phyloP scores from a whole-genome alignment of 768 basidiomycete species.

The Termitomyces titanicus region DNA sequence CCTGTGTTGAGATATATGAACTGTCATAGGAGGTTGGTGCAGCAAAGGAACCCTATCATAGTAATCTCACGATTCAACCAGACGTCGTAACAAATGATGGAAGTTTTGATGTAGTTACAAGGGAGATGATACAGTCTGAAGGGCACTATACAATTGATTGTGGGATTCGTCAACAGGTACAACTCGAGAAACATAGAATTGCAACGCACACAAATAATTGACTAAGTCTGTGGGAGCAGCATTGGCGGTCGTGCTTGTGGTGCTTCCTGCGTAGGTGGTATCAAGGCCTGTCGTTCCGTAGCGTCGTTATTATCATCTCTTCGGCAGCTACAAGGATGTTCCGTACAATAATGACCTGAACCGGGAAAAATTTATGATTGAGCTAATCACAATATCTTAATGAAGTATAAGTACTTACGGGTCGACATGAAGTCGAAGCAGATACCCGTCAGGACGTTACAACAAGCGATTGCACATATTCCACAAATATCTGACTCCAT shows the following conservation, averaged over 20 bases:
- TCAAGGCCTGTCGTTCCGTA: conserved; percentile 26
- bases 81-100: background rate
- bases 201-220: background rate
- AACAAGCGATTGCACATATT: conserved; percentile 26
- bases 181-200: background rate
- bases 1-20: background rate
- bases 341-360: conserved; percentile 34
- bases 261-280: conserved; percentile 21
- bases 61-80: background rate
- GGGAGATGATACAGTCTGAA: background rate
- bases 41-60: background rate
- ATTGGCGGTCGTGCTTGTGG: conserved; percentile 25
- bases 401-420: conserved; percentile 23
- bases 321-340: conserved; percentile 23
- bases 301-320: conserved; percentile 7
- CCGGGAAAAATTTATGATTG: background rate
- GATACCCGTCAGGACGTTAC: conserved; percentile 33
- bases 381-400: background rate
- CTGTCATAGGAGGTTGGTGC: background rate
- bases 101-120: background rate
- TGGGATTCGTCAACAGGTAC: background rate
- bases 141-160: too few species aligned
- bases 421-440: conserved; percentile 36
- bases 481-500: conserved; percentile 29
- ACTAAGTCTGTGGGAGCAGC: conserved; percentile 13